These are phyloP conservation scores for Stephanodiscus minutulus DNA, from an alignment of 108 stramenopile species.

Conservation along the genomic window DNA sequence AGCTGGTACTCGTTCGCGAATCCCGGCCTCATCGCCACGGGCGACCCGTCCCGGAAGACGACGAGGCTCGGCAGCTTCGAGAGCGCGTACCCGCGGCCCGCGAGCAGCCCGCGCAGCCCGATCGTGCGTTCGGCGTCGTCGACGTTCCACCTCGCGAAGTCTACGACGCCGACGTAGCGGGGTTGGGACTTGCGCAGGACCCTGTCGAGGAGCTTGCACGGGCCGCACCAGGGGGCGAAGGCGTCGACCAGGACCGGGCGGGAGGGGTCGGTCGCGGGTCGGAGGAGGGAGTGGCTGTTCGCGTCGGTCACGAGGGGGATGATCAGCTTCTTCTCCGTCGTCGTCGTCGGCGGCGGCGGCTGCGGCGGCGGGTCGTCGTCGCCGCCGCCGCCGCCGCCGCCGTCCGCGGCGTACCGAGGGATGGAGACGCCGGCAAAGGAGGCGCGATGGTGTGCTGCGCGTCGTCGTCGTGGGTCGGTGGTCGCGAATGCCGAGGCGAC, in stretches of 20 bases:
- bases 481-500: too few relatives aligned
- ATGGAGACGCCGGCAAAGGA: too few relatives aligned
- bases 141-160: constrained; percentile 46
- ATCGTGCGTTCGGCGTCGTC: constrained; percentile 35
- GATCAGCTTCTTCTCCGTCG: background rate
- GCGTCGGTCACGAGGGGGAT: constrained; percentile 15
- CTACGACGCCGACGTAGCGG: constrained; percentile 28
- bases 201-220: constrained; percentile 48
- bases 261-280: constrained; percentile 7
- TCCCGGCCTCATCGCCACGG: constrained; percentile 35
- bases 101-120: constrained; percentile 21
- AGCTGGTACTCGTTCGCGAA: constrained; percentile 44
- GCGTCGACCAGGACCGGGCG: constrained; percentile 22
- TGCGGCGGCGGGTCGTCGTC: too few relatives aligned
- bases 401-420: too few relatives aligned
- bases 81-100: constrained; percentile 25
- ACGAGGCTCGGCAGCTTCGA: constrained; percentile 38
- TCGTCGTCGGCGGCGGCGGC: background rate
- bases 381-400: too few relatives aligned
- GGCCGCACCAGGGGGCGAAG: constrained; percentile 39
- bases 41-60: constrained; percentile 28
- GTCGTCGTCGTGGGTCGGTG: too few relatives aligned
- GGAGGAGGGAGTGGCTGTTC: constrained; percentile 7
- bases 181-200: constrained; percentile 41
- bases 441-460: too few relatives aligned